phyloP scores from a whole-genome alignment of 2,329 filamentous ascomycete species.

The Alternaria triticimaculans region DNA sequence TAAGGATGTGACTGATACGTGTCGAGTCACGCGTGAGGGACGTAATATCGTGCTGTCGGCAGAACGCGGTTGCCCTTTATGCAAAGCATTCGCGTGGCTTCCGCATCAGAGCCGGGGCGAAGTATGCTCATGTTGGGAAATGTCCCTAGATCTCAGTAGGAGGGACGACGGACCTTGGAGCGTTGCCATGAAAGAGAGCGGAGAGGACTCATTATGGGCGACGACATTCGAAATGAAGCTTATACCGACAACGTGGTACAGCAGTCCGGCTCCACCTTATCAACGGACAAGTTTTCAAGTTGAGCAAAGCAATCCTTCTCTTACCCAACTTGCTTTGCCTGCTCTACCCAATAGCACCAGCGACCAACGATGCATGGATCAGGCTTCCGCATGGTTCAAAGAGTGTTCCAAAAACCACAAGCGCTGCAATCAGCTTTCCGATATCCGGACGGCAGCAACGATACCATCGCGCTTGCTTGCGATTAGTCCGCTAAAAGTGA shows the following conservation, averaged over 20 bases:
- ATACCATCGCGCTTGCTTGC: background rate
- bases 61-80: background rate
- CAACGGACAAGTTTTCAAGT: too few species aligned
- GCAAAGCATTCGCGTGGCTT: background rate
- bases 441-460: background rate
- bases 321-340: background rate
- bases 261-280: too few species aligned
- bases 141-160: too few species aligned
- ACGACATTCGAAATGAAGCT: fast-evolving
- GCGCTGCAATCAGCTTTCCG: background rate
- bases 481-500: background rate
- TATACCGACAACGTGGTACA: too few species aligned
- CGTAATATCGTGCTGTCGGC: background rate
- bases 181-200: too few species aligned
- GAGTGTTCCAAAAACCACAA: background rate
- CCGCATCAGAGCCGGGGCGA: too few species aligned
- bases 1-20: background rate
- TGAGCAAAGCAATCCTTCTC: background rate
- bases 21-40: background rate
- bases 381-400: background rate
- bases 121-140: too few species aligned
- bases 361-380: background rate
- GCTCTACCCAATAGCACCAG: background rate
- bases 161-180: too few species aligned
- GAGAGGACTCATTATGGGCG: too few species aligned